Percentiles rank a stretch among this genome's conserved stretches.
These are phyloP conservation scores for Phytomonas francai DNA, from an alignment of 208 protist species.

Conservation along the genomic window DNA sequence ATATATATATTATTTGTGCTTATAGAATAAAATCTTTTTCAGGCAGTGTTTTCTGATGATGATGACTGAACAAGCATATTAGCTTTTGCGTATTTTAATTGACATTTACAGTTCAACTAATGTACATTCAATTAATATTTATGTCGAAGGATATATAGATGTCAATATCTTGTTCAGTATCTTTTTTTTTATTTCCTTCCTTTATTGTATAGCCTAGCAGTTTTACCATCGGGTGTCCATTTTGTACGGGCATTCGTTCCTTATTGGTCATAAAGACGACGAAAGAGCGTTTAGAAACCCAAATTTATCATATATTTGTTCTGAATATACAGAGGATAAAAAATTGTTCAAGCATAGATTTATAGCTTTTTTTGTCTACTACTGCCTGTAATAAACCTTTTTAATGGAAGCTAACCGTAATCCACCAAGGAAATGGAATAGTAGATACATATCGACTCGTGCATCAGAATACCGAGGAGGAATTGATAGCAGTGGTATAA, in stretches of 20 bases:
- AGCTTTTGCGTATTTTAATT: not conserved
- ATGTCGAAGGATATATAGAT: not conserved
- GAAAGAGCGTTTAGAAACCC: not conserved
- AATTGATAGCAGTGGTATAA: not conserved
- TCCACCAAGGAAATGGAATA: not conserved
- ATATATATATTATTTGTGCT: not conserved
- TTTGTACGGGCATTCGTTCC: not conserved
- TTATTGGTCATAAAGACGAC: not conserved
- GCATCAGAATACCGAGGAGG: not conserved
- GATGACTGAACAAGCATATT: not conserved
- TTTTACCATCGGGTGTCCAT: not conserved
- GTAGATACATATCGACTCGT: not conserved
- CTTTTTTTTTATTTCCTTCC: not conserved
- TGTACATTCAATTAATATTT: not conserved
- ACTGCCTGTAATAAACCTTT: not conserved
- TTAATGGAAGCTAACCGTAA: not conserved
- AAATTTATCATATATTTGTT: not conserved
- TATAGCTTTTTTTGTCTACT: not conserved
- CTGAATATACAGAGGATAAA: not conserved
- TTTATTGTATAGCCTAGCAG: not conserved
- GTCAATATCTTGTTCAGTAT: not conserved
- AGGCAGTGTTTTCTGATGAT: not conserved
- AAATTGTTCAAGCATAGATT: not conserved
- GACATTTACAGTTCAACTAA: not conserved
- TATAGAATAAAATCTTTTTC: not conserved